Percentiles rank a stretch among this genome's conserved stretches.
Conservation (phyloP, 352 stramenopile genomes). For the Phytopythium kandeliae region DNA sequence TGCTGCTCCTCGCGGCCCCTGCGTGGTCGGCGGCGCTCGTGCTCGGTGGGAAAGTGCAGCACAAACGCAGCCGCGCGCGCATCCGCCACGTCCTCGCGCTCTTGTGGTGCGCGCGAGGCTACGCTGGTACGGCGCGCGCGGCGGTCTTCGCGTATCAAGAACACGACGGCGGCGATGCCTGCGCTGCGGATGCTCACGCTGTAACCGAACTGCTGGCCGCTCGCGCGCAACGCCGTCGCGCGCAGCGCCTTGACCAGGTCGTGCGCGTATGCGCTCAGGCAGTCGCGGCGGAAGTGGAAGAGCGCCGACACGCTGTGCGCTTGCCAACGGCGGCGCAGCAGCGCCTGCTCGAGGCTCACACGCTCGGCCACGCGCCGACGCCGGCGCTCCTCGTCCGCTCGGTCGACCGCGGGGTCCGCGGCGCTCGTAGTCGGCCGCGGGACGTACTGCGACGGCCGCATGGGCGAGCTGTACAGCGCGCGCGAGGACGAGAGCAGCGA, state of each 20-base stretch:
- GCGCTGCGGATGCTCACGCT: slow-evolving; percentile 56
- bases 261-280: slow-evolving; percentile 50
- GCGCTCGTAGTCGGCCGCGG: slow-evolving; percentile 7
- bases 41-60: slow-evolving; percentile 45
- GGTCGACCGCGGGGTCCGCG: background rate
- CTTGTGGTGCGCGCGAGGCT: too few species aligned
- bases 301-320: slow-evolving; percentile 61
- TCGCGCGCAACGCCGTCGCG: slow-evolving; percentile 33
- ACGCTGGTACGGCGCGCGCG: too few species aligned
- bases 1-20: slow-evolving; percentile 40
- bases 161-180: slow-evolving; percentile 30
- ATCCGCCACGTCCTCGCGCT: background rate
- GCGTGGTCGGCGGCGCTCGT: slow-evolving; percentile 27
- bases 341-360: slow-evolving; percentile 45
- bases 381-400: slow-evolving; percentile 2
- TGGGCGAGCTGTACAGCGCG: slow-evolving; percentile 25
- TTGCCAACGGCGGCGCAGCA: slow-evolving; percentile 45
- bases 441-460: slow-evolving; percentile 32
- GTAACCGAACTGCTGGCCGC: slow-evolving; percentile 53
- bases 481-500: slow-evolving; percentile 19
- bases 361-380: slow-evolving; percentile 16
- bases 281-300: slow-evolving; percentile 42
- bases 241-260: slow-evolving; percentile 63
- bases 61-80: slow-evolving; percentile 33
- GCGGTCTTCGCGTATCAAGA: slow-evolving; percentile 51